phyloP scores from a whole-genome alignment of 2,329 filamentous ascomycete species.

The Penicillium digitatum region DNA sequence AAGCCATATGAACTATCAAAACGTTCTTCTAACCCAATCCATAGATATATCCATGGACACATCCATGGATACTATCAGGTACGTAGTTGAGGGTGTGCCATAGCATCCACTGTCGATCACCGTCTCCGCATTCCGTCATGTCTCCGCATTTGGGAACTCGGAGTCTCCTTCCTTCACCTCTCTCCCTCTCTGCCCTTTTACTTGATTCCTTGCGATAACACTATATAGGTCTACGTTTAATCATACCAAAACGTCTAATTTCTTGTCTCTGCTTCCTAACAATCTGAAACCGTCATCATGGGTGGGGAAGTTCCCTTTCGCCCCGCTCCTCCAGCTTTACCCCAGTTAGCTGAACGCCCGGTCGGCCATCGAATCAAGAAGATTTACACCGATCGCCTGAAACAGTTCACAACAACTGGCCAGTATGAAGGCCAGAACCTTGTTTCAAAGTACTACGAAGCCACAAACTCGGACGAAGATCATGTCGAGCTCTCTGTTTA shows the following conservation, averaged over 20 bases:
- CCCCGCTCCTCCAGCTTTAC: constrained; percentile 40
- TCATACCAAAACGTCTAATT: not conserved
- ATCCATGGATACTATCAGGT: not conserved
- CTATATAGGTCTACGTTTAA: not conserved
- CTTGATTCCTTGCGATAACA: not conserved
- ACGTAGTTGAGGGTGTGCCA: not conserved
- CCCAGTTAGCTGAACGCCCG: constrained; percentile 49
- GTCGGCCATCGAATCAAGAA: constrained; percentile 75
- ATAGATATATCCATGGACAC: not conserved
- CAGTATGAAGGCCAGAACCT: constrained; percentile 76
- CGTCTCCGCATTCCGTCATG: constrained; percentile 18
- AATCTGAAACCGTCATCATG: constrained; percentile 23
- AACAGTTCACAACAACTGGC: constrained; percentile 72
- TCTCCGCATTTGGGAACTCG: constrained; percentile 15
- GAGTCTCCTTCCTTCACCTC: constrained; percentile 3
- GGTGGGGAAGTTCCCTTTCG: constrained; percentile 36
- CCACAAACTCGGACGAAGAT: constrained; percentile 61
- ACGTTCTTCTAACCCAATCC: not conserved
- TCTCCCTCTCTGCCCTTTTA: not conserved
- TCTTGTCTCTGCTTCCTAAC: not conserved
- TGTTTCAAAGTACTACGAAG: constrained; percentile 72
- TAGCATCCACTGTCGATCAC: constrained; percentile 3
- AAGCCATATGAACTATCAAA: not conserved
- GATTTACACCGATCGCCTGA: constrained; percentile 80
- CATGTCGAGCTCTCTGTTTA: constrained; percentile 83